Evolutionary conservation across 148 eudicot genomes (phyloP), one percentile per base, ranked within the genome.

Genomic region (Cornus suecica): DNA sequence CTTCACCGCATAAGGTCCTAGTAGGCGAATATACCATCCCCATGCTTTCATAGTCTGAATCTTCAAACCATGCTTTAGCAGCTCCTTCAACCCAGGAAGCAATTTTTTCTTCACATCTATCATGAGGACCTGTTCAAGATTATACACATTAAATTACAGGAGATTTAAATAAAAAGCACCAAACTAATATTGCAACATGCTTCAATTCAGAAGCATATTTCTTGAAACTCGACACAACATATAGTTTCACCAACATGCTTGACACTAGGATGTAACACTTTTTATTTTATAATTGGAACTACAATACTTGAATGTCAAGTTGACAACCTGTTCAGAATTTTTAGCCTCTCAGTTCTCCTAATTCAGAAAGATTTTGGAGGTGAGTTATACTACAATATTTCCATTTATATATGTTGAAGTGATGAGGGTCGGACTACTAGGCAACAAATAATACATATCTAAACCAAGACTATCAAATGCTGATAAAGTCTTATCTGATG

Each of bases 21-120:
- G 84, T 60, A 94, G 76, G 77, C 90, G 87, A 56, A 91, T 86
- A 76, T 82, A 90, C 97, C 98, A 94, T 78, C 90, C 85, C 98
- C 98, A 94, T 61, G 94, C 94, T 86, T 87, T 88, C 77, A 94
- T 74, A 74, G 87, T 78, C 71, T 87, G 97, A 83, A 90, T 83
- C 80, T 90, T 88, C 85, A 84, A 79, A 23, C 94, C 91, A 45
- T 85, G 83, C 77, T 79, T 89, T 77, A 88, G 51, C 65, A 90
- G 71, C 56, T 94, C 89, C 75, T 82, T 89, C 85, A 94, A 82
- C 62, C 84, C 84, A 66, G 87, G 85, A 77, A 90, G 88, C 79
- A 94, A 80, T 63, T 67, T 81, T 74, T 78, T 84, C 90, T 86
- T 91, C 82, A 91, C 69, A 42, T 94, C 98, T 72, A 76, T 70